Conservation (phyloP, 2,329 filamentous ascomycete species). For the Sclerotinia spermophila region DNA sequence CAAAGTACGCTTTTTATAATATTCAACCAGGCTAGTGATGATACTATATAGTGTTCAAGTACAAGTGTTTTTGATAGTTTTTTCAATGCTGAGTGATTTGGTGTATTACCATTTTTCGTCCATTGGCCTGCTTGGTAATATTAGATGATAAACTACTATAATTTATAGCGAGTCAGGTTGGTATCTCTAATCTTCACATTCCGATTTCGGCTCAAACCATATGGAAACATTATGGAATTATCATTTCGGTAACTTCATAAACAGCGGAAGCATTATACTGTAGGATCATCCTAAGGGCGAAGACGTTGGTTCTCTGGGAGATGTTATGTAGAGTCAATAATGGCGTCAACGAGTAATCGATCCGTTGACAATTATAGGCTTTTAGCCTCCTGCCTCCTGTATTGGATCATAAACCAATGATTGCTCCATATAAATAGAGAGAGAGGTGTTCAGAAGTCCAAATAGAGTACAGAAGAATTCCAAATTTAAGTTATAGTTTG, state of each 20-base stretch:
- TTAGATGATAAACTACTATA: too few relatives aligned
- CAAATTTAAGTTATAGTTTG: background rate
- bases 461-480: background rate
- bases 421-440: background rate
- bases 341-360: background rate
- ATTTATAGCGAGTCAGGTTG: background rate
- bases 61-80: too few relatives aligned
- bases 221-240: background rate
- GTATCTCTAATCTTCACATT: background rate
- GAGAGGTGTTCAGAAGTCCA: background rate
- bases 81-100: too few relatives aligned
- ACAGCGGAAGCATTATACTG: background rate
- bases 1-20: too few relatives aligned
- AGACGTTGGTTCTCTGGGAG: background rate
- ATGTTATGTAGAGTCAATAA: background rate
- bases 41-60: too few relatives aligned
- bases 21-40: too few relatives aligned
- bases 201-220: background rate
- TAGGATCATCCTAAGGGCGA: too few relatives aligned
- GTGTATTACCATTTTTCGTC: too few relatives aligned
- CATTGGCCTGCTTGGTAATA: too few relatives aligned
- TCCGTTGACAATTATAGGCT: background rate
- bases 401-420: background rate
- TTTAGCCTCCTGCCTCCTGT: too few relatives aligned
- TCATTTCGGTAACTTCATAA: background rate